These are phyloP conservation scores for Theobroma grandiflorum DNA, from an alignment of 441 rosid species.

Conservation along the genomic window DNA sequence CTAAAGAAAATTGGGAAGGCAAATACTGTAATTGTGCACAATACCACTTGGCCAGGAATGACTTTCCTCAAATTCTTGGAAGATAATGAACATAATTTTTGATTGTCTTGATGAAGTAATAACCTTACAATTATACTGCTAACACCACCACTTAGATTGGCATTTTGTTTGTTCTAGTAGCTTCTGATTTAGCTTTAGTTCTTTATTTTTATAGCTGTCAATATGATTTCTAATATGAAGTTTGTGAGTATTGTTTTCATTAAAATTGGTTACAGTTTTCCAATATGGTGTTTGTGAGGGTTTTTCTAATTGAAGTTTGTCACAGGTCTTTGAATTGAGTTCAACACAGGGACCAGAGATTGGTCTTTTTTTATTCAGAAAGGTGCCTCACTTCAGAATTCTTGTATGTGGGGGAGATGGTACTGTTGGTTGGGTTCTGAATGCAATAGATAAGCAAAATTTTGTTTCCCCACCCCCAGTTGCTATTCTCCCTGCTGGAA, in stretches of 20 bases:
- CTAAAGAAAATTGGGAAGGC: background rate
- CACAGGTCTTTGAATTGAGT: conserved; percentile 90
- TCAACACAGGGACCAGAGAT: conserved; percentile 90
- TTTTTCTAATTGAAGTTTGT: conserved; percentile 32
- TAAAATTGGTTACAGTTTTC: conserved; percentile 25
- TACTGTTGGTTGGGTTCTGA: conserved; percentile 96
- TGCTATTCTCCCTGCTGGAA: conserved; percentile 98
- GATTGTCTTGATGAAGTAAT: background rate
- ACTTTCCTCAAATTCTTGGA: background rate
- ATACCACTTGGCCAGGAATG: background rate
- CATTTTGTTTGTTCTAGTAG: background rate
- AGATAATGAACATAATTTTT: background rate
- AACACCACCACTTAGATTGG: background rate
- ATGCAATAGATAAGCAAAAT: conserved; percentile 91
- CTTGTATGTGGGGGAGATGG: conserved; percentile 99
- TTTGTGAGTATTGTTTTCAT: conserved; percentile 27
- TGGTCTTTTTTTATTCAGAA: conserved; percentile 88
- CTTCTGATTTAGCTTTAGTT: conserved; percentile 17
- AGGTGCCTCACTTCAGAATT: conserved; percentile 96
- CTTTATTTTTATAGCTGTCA: background rate
- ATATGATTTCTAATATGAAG: conserved; percentile 1
- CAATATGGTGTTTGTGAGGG: conserved; percentile 10
- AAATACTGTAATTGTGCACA: background rate
- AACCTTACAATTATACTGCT: background rate
- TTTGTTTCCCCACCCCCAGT: conserved; percentile 98